Conservation (phyloP, 2,329 filamentous ascomycete genomes). For the Alternaria rosae region DNA sequence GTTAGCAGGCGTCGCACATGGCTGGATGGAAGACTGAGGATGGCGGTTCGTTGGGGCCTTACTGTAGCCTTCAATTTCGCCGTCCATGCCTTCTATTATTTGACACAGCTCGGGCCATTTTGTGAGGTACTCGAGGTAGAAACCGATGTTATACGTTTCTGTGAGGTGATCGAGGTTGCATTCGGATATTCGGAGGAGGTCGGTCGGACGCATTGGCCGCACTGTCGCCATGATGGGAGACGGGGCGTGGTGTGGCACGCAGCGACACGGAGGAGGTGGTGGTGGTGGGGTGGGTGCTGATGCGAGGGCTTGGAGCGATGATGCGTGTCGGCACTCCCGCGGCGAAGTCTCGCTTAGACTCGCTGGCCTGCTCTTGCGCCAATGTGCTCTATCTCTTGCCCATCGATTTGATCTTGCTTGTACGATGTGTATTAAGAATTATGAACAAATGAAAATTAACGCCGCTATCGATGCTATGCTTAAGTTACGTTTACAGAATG, state of each 20-base stretch:
- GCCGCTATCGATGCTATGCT: not conserved
- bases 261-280: not conserved
- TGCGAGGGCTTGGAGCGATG: slow-evolving; percentile 1
- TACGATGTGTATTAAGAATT: not conserved
- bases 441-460: not conserved
- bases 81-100: slow-evolving; percentile 83
- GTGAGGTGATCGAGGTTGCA: slow-evolving; percentile 96
- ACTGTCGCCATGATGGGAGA: slow-evolving; percentile 74
- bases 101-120: slow-evolving; percentile 96
- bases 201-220: slow-evolving; percentile 71
- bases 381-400: not conserved
- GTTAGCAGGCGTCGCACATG: not conserved
- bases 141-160: slow-evolving; percentile 95
- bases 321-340: slow-evolving; percentile 18
- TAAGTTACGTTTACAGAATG: slow-evolving; percentile 12
- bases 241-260: not conserved
- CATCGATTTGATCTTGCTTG: not conserved
- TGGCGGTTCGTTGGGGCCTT: slow-evolving; percentile 23
- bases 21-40: not conserved
- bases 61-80: slow-evolving; percentile 97
- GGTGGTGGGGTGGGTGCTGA: slow-evolving; percentile 1
- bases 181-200: slow-evolving; percentile 88
- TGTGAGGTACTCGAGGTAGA: slow-evolving; percentile 95
- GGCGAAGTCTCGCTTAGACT: slow-evolving; percentile 29
- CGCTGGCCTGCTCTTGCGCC: not conserved